Evolutionary conservation across 169 alveolate species (phyloP).

Genomic region (Neospora caninum): DNA sequence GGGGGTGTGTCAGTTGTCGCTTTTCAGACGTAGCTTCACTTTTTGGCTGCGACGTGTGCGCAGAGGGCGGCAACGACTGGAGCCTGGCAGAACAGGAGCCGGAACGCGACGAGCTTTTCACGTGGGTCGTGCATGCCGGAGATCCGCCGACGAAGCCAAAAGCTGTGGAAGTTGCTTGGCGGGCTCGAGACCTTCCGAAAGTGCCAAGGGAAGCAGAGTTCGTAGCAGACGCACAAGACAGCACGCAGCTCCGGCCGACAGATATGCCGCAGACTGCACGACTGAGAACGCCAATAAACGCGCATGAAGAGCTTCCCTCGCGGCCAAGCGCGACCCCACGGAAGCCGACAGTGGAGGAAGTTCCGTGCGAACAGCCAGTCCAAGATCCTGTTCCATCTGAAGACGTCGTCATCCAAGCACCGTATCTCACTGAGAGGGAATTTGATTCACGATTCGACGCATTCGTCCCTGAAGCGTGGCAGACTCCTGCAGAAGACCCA

Average conservation of each 20-base stretch:
- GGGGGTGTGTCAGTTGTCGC: too few relatives aligned
- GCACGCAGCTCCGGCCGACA: background rate
- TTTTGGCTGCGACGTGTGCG: too few relatives aligned
- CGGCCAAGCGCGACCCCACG: background rate
- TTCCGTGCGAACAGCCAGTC: background rate
- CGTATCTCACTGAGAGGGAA: background rate
- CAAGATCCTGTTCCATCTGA: background rate
- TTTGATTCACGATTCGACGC: background rate
- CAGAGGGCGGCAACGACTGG: too few relatives aligned
- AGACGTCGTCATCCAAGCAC: background rate
- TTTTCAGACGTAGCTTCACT: too few relatives aligned
- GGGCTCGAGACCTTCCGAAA: background rate
- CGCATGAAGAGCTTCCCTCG: background rate
- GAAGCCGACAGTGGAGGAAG: too few relatives aligned
- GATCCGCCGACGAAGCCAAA: background rate
- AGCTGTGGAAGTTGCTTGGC: background rate
- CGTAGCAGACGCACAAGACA: background rate
- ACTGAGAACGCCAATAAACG: background rate
- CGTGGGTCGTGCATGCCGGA: background rate
- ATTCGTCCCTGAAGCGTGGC: background rate
- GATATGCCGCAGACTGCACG: background rate
- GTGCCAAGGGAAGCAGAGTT: background rate
- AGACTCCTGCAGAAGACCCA: background rate
- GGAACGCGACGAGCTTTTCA: background rate
- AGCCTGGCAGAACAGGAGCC: too few relatives aligned